These are phyloP conservation scores for Heliosperma pusillum DNA, from an alignment of 148 eudicot species.

Conservation along the genomic window DNA sequence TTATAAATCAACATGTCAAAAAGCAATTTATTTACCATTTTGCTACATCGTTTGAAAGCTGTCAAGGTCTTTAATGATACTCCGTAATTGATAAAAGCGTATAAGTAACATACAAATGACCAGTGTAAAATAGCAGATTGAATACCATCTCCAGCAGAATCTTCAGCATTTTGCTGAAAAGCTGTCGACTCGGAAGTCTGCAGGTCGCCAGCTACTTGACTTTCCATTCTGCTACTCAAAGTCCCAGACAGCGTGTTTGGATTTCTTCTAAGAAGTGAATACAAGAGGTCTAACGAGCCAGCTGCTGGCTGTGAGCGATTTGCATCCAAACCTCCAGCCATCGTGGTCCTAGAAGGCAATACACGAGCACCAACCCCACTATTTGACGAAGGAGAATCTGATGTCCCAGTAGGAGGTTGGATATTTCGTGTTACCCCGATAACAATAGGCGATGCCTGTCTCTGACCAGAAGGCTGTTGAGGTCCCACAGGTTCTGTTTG, in stretches of 20 bases:
- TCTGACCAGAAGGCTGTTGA: constrained; percentile 34
- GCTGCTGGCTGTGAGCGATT: constrained; percentile 33
- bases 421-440: constrained; percentile 17
- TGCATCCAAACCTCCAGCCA: constrained; percentile 35
- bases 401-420: constrained; percentile 29
- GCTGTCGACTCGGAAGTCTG: constrained; percentile 27
- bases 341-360: constrained; percentile 35
- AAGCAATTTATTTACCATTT: neutral
- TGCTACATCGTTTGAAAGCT: neutral
- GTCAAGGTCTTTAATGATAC: neutral
- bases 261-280: constrained; percentile 35
- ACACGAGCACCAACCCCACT: constrained; percentile 32
- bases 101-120: neutral
- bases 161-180: constrained; percentile 28
- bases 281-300: constrained; percentile 25
- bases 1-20: neutral
- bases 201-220: constrained; percentile 20
- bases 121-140: neutral
- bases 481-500: constrained; percentile 35
- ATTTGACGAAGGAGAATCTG: constrained; percentile 25
- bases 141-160: constrained; percentile 32
- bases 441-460: constrained; percentile 20
- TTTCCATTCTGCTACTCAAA: constrained; percentile 23
- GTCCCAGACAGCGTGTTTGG: constrained; percentile 27
- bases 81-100: no score